phyloP scores from a whole-genome alignment of 2,329 filamentous ascomycete genomes.

The Teratosphaeriaceae sp. region DNA sequence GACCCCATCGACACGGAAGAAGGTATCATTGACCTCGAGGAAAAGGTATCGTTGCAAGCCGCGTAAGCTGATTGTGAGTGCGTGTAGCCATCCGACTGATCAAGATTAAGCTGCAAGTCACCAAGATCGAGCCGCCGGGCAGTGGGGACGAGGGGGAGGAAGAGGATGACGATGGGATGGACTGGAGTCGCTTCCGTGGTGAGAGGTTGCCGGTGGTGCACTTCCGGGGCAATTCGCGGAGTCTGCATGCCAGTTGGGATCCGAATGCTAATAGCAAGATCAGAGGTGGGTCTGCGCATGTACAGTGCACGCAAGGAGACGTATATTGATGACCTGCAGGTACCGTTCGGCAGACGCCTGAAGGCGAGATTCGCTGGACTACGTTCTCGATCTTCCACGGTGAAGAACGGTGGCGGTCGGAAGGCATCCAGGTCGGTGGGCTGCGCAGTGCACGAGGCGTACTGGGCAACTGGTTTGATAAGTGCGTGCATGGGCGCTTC shows the following conservation, averaged over 20 bases:
- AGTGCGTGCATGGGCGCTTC: constrained; percentile 36
- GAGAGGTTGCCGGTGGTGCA: constrained; percentile 55
- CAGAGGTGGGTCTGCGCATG: constrained; percentile 49
- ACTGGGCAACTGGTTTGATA: constrained; percentile 72
- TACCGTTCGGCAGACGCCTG: constrained; percentile 56
- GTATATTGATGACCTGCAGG: constrained; percentile 37
- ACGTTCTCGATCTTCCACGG: constrained; percentile 58
- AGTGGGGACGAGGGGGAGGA: constrained; percentile 43
- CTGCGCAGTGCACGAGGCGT: constrained; percentile 58
- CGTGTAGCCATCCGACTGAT: constrained; percentile 58
- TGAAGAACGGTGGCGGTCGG: constrained; percentile 67
- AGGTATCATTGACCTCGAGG: constrained; percentile 28
- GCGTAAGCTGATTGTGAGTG: constrained; percentile 16
- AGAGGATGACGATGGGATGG: constrained; percentile 15
- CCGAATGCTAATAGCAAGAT: constrained; percentile 62
- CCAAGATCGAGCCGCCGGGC: constrained; percentile 51
- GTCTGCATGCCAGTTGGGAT: constrained; percentile 59
- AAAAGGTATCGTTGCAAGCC: too few species aligned
- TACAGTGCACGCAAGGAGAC: too few species aligned
- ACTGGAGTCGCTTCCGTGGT: constrained; percentile 24
- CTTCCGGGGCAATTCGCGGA: constrained; percentile 57
- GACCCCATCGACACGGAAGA: constrained; percentile 56
- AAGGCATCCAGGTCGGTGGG: constrained; percentile 69
- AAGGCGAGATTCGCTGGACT: constrained; percentile 71
- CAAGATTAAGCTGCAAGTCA: constrained; percentile 59